These are phyloP conservation scores for Clarireedia monteithiana DNA, from an alignment of 2,329 filamentous ascomycete species.

Conservation along the genomic window DNA sequence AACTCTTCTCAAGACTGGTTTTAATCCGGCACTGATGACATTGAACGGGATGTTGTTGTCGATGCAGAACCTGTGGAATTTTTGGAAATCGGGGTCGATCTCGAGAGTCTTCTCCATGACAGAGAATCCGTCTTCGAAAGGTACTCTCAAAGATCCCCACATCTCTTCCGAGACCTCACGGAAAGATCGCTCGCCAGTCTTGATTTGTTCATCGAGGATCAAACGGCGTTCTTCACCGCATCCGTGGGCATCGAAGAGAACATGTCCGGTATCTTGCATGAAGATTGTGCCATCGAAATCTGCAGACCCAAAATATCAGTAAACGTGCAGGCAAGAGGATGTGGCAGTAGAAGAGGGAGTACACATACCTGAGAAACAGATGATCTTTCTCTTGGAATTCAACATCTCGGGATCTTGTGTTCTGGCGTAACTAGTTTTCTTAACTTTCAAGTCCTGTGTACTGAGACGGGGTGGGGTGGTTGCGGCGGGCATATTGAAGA, in stretches of 20 bases:
- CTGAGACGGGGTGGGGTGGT: conserved; percentile 29
- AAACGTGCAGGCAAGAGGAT: background rate
- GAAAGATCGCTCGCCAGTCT: conserved; percentile 57
- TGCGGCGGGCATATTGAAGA: conserved; percentile 34
- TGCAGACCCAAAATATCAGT: conserved; percentile 22
- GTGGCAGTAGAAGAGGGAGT: background rate
- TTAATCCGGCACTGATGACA: conserved; percentile 60
- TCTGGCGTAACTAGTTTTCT: conserved; percentile 21
- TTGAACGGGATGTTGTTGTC: conserved; percentile 59
- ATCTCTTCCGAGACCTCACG: conserved; percentile 65
- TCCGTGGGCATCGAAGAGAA: conserved; percentile 58
- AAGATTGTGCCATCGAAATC: conserved; percentile 68
- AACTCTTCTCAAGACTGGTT: conserved; percentile 53
- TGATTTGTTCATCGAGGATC: conserved; percentile 55
- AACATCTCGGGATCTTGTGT: conserved; percentile 23
- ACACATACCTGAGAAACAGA: conserved; percentile 47
- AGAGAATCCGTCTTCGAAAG: conserved; percentile 60
- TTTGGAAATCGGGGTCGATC: conserved; percentile 55
- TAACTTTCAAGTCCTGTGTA: conserved; percentile 26
- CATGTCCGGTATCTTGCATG: conserved; percentile 63
- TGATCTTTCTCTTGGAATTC: conserved; percentile 45
- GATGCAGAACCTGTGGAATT: conserved; percentile 58
- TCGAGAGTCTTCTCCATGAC: conserved; percentile 54
- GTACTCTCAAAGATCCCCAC: conserved; percentile 59
- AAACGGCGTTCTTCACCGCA: conserved; percentile 50